phyloP scores from a whole-genome alignment of 2,329 filamentous ascomycete genomes.

The Passalora sequoiae region DNA sequence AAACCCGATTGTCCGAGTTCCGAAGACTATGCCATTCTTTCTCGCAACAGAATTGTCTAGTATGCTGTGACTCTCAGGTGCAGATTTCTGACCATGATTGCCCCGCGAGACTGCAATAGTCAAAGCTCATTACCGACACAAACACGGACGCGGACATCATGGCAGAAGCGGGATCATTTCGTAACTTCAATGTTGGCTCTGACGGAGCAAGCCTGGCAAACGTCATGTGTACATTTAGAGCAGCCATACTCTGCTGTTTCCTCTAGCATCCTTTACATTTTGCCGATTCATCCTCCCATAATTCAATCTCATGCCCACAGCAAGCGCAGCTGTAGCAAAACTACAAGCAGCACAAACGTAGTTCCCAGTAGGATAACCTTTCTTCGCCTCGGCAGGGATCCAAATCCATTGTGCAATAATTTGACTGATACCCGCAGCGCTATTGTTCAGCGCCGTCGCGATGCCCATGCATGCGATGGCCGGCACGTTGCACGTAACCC shows the following conservation, averaged over 20 bases:
- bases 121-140: no score
- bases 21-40: no score
- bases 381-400: conserved; percentile 28
- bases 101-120: no score
- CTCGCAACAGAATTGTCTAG: no score
- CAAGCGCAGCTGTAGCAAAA: conserved; percentile 30
- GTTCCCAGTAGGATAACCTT: conserved; percentile 38
- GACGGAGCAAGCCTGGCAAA: no score
- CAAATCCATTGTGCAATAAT: conserved; percentile 42
- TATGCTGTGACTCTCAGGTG: no score
- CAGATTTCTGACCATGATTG: no score
- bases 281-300: conserved; percentile 30
- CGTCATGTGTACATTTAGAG: no score
- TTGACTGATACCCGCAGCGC: conserved; percentile 36
- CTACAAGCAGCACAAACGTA: conserved; percentile 39
- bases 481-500: conserved; percentile 39
- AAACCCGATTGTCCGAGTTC: no score
- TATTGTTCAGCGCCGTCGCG: conserved; percentile 38
- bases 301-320: conserved; percentile 24
- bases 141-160: no score
- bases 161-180: no score
- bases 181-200: no score
- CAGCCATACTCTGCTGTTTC: conserved; percentile 26
- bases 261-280: conserved; percentile 20
- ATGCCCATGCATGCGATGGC: conserved; percentile 36